Evolutionary conservation across 2,329 filamentous ascomycete genomes (phyloP).

Genomic region (Colletotrichum chlorophyti): DNA sequence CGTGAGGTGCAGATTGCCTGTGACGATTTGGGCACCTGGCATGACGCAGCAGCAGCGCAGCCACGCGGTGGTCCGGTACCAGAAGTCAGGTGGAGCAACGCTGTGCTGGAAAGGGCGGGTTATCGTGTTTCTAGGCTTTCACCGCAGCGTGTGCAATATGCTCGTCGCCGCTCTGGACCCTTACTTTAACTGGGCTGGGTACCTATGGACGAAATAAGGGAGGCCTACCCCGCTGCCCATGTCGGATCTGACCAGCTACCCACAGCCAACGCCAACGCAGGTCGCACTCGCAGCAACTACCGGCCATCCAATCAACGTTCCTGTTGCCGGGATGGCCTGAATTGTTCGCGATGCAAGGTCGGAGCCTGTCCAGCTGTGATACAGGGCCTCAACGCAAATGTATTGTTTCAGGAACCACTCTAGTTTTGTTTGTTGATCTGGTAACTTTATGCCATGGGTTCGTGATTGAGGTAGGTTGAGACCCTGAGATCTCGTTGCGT

Average conservation of each 20-base stretch:
- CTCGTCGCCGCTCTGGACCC: too few relatives aligned
- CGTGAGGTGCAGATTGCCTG: neutral
- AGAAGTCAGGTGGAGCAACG: too few relatives aligned
- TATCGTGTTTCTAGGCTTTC: too few relatives aligned
- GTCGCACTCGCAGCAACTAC: neutral
- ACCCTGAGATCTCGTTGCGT: too few relatives aligned
- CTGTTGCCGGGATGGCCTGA: constrained; percentile 19
- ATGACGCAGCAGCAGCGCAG: neutral
- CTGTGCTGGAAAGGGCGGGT: too few relatives aligned
- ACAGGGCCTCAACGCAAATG: constrained; percentile 1
- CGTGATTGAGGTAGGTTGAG: neutral
- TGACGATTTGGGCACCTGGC: neutral
- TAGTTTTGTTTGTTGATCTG: neutral
- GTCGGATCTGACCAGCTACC: too few relatives aligned
- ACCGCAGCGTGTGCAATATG: too few relatives aligned
- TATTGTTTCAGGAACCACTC: constrained; percentile 18
- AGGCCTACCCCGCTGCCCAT: constrained; percentile 6
- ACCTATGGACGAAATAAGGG: too few relatives aligned
- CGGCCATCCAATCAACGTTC: constrained; percentile 1
- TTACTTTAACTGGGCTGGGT: too few relatives aligned
- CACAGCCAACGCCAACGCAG: neutral
- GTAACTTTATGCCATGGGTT: neutral
- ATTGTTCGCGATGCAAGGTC: constrained; percentile 8
- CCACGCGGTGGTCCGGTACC: neutral
- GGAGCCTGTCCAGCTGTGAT: constrained; percentile 3